A percentile compares a stretch with the other conserved stretches of the same genome.
Evolutionary conservation across 352 stramenopile genomes (phyloP).

Genomic region (Saprolegnia parasitica): DNA sequence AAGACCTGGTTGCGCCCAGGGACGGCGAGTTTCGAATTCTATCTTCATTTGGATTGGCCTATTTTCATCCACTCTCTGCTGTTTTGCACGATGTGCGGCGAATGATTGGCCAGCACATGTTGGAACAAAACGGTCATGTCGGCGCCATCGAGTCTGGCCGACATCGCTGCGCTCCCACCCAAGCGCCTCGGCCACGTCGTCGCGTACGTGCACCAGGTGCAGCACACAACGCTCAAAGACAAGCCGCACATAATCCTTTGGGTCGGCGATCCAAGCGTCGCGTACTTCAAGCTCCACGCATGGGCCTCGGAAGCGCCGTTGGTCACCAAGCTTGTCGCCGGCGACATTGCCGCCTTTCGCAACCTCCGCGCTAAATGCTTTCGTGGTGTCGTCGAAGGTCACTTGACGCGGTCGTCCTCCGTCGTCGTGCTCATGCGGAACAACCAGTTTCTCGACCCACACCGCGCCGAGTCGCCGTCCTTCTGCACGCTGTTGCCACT

Average conservation of each 20-base stretch:
- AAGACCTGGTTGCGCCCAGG: too few relatives aligned
- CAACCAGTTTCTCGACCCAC: conserved; percentile 10
- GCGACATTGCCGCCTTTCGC: conserved; percentile 20
- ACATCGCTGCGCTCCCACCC: background rate
- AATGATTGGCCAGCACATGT: conserved; percentile 7
- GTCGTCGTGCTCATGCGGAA: conserved; percentile 14
- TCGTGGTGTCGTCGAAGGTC: conserved; percentile 18
- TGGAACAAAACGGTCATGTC: background rate
- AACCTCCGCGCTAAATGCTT: conserved; percentile 13
- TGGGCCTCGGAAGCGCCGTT: conserved; percentile 6
- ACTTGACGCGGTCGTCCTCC: background rate
- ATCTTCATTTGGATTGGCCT: background rate
- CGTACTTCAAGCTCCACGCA: conserved; percentile 28
- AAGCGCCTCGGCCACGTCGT: background rate
- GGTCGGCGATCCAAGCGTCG: conserved; percentile 21
- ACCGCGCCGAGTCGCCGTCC: background rate
- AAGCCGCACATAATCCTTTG: conserved; percentile 19
- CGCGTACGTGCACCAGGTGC: conserved; percentile 26
- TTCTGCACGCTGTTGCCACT: conserved; percentile 13
- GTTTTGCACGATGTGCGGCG: background rate
- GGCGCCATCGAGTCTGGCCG: background rate
- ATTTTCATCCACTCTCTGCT: background rate
- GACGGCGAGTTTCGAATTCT: background rate
- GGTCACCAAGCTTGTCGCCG: background rate
- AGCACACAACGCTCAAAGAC: conserved; percentile 20